A percentile compares a stretch with the other conserved stretches of the same genome.
Conservation (phyloP, 2,329 filamentous ascomycete species). For the Tolypocladium tundrense region DNA sequence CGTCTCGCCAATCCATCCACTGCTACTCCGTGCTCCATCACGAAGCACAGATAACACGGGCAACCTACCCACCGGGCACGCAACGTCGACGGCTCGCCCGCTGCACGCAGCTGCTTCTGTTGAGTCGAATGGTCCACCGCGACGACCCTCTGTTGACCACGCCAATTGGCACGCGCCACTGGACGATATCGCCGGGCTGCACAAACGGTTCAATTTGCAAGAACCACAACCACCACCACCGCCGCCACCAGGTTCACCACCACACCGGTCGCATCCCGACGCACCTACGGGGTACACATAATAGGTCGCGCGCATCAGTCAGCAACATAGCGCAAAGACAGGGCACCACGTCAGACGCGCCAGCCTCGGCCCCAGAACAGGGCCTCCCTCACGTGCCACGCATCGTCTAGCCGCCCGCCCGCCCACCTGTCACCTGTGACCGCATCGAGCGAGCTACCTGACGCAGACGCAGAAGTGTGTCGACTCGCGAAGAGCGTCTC, state of each 20-base stretch:
- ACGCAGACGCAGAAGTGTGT: background rate
- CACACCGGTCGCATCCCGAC: background rate
- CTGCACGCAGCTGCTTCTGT: background rate
- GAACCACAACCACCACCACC: background rate
- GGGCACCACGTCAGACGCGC: background rate
- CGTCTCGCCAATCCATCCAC: background rate
- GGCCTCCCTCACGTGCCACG: constrained; percentile 1
- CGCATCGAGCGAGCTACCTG: background rate
- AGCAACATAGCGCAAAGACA: background rate
- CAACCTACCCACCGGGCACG: background rate
- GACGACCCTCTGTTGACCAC: background rate
- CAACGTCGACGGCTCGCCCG: constrained; percentile 1
- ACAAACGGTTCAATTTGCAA: background rate
- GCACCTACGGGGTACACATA: background rate
- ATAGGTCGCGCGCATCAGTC: background rate
- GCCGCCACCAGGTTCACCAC: background rate
- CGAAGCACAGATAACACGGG: too few species aligned
- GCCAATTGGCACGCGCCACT: background rate
- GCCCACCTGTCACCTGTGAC: background rate
- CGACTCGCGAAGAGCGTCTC: background rate
- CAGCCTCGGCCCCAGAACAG: background rate
- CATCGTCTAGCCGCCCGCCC: background rate
- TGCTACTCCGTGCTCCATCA: background rate
- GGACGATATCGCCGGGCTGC: background rate
- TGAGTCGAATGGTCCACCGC: background rate